Base-by-base conservation (phyloP, 495 filamentous ascomycete genomes). In the Podospora appendiculata region DNA sequence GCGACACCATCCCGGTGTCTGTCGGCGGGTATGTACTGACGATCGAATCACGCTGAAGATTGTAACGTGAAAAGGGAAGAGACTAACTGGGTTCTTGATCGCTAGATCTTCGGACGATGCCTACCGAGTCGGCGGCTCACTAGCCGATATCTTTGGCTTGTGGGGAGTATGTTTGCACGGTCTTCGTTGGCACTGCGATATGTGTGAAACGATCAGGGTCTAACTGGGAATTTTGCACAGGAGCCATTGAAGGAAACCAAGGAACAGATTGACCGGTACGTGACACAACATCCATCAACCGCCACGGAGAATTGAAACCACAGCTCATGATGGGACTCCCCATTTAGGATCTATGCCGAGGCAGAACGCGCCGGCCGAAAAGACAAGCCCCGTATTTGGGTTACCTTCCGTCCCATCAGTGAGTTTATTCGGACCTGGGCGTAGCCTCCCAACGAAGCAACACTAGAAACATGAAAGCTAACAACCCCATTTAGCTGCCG, bases 191-290 rank as follows among this genome's bases (percentile, higher is more conserved):
- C n/a, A n/a, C n/a, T n/a, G n/a, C 5, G 25, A 5, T 25, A 25
- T 25, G 25, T 5, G 5, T 25, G 25, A 25, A 25, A 25, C 25
- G 2, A 2, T 25, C 2, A 25, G 5, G 25, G 25, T 25, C 25
- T 25, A 25, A 25, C 25, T 25, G 25, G 2, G 25, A 2, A 5
- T 25, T 5, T 25, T 25, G 25, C 5, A 25, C 25, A 25, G 25
- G 77, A 80, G 51, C 77, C 77, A 1, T 59, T 80, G 1, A 79
- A 79, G 61, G 76, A 80, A 48, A 79, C 76, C 0, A 75, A 75
- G 59, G 65, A 77, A 48, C 77, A 80, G 54, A 77, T 80, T 57
- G 74, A 77, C 53, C 71, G 70, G 25, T 25, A 25, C 5, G 25
- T 25, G 5, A 25, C 25, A 25, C 25, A 25, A 25, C 25, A 25